phyloP scores from a whole-genome alignment of 192 early-diverging fungal genomes.

The Lunasporangiospora selenospora region DNA sequence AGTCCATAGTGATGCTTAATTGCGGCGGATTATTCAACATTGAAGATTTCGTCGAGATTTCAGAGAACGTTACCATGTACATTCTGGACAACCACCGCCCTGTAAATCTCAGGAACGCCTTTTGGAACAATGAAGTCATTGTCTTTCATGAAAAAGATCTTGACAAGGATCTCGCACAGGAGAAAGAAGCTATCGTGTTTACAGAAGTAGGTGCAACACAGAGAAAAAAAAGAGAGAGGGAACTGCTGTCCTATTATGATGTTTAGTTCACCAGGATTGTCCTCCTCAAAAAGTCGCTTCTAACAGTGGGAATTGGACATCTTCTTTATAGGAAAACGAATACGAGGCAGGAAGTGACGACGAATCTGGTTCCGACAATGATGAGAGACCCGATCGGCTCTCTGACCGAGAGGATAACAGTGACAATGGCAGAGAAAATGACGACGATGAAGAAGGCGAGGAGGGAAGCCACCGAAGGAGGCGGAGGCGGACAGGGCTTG shows the following conservation, averaged over 20 bases:
- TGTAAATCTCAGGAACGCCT: conserved; percentile 84
- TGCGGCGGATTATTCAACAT: conserved; percentile 73
- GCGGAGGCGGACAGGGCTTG: conserved; percentile 42
- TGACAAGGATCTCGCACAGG: conserved; percentile 66
- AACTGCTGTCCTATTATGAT: background rate
- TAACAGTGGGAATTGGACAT: conserved; percentile 17
- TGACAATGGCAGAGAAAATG: conserved; percentile 36
- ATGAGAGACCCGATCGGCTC: conserved; percentile 35
- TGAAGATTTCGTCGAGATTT: conserved; percentile 65
- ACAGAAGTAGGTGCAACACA: conserved; percentile 59
- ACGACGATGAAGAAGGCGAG: conserved; percentile 39
- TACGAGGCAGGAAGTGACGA: conserved; percentile 42
- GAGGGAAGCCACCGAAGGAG: conserved; percentile 51
- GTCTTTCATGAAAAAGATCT: conserved; percentile 89
- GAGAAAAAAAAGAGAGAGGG: background rate
- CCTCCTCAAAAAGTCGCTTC: too few species aligned
- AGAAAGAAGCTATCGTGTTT: conserved; percentile 73
- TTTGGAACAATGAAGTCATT: conserved; percentile 76
- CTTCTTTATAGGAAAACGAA: conserved; percentile 43
- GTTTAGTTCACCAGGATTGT: too few species aligned
- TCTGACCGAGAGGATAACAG: conserved; percentile 29
- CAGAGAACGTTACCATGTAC: conserved; percentile 73
- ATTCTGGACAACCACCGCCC: conserved; percentile 92
- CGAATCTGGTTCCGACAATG: conserved; percentile 41
- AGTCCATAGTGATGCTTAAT: conserved; percentile 84